Conservation (phyloP, 768 basidiomycete species). For the Terana coerulea region DNA sequence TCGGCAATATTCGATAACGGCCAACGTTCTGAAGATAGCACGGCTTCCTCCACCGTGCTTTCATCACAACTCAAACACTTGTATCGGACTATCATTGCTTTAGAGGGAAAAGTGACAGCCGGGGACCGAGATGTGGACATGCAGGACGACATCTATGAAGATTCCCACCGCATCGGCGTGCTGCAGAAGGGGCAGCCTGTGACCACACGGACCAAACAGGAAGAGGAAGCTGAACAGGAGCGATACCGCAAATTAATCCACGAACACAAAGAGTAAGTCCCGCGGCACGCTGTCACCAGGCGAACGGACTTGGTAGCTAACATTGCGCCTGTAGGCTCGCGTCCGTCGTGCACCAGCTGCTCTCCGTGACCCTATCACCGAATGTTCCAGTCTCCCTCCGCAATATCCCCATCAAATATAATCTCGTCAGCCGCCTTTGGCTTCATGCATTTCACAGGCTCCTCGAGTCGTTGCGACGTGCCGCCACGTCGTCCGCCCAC, state of each 20-base stretch:
- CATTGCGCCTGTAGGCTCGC: slow-evolving; percentile 59
- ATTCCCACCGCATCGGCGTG: slow-evolving; percentile 39
- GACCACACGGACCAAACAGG: slow-evolving; percentile 1
- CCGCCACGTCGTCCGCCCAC: slow-evolving; percentile 45
- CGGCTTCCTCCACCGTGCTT: slow-evolving; percentile 57
- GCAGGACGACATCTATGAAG: slow-evolving; percentile 23
- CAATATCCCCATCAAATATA: slow-evolving; percentile 90
- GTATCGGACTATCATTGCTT: slow-evolving; percentile 75
- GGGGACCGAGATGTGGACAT: slow-evolving; percentile 40
- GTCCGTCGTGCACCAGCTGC: slow-evolving; percentile 85
- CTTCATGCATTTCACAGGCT: slow-evolving; percentile 86
- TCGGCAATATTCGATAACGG: slow-evolving; percentile 68
- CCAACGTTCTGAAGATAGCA: slow-evolving; percentile 36
- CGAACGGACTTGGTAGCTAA: too few relatives aligned
- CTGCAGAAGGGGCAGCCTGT: slow-evolving; percentile 27
- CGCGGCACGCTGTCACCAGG: too few relatives aligned
- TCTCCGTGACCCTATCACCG: slow-evolving; percentile 82
- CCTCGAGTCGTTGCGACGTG: slow-evolving; percentile 85
- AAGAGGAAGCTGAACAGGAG: slow-evolving; percentile 65
- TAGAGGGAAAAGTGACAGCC: slow-evolving; percentile 68
- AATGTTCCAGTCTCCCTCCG: slow-evolving; percentile 85
- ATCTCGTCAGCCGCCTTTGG: slow-evolving; percentile 94
- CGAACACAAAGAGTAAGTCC: slow-evolving; percentile 80
- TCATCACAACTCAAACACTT: slow-evolving; percentile 74
- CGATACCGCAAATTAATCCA: slow-evolving; percentile 69